phyloP scores from a whole-genome alignment of 1,284 basidiomycete genomes.

The Cutaneotrichosporon sp. region DNA sequence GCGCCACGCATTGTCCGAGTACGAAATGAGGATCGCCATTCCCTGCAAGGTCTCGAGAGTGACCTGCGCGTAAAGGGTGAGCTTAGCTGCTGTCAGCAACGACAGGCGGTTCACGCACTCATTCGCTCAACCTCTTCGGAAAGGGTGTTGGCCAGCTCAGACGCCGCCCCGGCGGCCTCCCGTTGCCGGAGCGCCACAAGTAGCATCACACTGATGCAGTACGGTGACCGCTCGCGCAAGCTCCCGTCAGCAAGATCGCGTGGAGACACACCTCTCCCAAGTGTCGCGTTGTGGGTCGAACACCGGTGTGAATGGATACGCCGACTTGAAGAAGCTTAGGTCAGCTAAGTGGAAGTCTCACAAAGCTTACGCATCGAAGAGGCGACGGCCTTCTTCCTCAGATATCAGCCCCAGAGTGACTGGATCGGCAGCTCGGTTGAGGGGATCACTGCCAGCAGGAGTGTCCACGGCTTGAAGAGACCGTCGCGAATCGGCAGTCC shows the following conservation, averaged over 20 bases:
- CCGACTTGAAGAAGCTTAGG: constrained; percentile 33
- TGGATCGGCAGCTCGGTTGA: constrained; percentile 19
- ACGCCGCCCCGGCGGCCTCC: constrained; percentile 20
- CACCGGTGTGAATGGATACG: constrained; percentile 36
- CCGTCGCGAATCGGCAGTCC: not conserved
- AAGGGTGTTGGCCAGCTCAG: constrained; percentile 15
- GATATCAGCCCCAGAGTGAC: constrained; percentile 24
- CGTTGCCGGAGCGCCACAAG: constrained; percentile 25
- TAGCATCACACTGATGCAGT: constrained; percentile 33
- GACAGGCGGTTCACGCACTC: constrained; percentile 2
- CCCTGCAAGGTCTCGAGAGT: constrained; percentile 35
- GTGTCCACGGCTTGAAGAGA: constrained; percentile 5
- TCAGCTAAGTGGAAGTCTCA: not conserved
- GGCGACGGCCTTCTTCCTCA: constrained; percentile 22
- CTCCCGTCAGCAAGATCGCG: constrained; percentile 10
- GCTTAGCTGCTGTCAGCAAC: constrained; percentile 16
- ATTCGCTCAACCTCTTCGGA: constrained; percentile 17
- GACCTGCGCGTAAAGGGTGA: constrained; percentile 36
- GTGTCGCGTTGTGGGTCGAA: constrained; percentile 36
- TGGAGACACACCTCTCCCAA: constrained; percentile 29
- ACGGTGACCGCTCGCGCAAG: constrained; percentile 31
- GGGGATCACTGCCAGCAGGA: constrained; percentile 14
- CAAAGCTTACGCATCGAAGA: constrained; percentile 15
- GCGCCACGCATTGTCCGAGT: constrained; percentile 32
- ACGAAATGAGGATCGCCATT: constrained; percentile 18